Percentiles rank a stretch among this genome's conserved stretches.
Evolutionary conservation across 2,329 filamentous ascomycete genomes (phyloP).

Genomic region (Alternaria sp.): DNA sequence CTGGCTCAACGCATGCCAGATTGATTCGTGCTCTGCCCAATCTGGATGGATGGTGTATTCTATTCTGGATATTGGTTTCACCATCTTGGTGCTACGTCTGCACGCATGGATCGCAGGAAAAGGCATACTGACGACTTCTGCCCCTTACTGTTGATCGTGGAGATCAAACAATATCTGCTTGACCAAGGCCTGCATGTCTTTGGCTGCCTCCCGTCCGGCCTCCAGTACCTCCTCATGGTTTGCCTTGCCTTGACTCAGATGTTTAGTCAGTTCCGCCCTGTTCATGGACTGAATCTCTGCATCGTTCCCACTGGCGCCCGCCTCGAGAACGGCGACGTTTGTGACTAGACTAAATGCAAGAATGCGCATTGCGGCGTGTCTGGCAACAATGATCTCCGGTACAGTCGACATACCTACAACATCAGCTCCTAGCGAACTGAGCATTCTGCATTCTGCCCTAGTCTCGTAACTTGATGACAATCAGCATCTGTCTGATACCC

Average conservation of each 20-base stretch:
- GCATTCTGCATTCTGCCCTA: slow-evolving; percentile 69
- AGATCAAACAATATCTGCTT: slow-evolving; percentile 57
- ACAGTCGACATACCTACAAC: slow-evolving; percentile 76
- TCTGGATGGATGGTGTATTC: background rate
- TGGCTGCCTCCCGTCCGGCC: slow-evolving; percentile 66
- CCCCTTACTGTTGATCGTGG: slow-evolving; percentile 28
- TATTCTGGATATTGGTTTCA: slow-evolving; percentile 1
- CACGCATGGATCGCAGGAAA: background rate
- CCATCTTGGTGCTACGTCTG: background rate
- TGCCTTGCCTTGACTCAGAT: slow-evolving; percentile 67
- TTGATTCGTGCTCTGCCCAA: background rate
- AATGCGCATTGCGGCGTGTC: slow-evolving; percentile 69
- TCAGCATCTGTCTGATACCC: slow-evolving; percentile 18
- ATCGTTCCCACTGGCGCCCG: slow-evolving; percentile 67
- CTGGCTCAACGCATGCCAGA: slow-evolving; percentile 1
- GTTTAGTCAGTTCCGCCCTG: slow-evolving; percentile 61
- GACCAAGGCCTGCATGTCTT: slow-evolving; percentile 67
- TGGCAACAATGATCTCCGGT: slow-evolving; percentile 71
- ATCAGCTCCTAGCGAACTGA: slow-evolving; percentile 68
- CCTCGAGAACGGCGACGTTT: slow-evolving; percentile 68
- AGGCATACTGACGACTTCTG: background rate
- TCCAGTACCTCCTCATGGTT: slow-evolving; percentile 72
- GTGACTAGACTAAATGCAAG: slow-evolving; percentile 72
- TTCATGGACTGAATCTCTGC: slow-evolving; percentile 60
- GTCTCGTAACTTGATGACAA: slow-evolving; percentile 65